Base-by-base conservation (phyloP, 2,329 filamentous ascomycete genomes). In the Cytospora mali region DNA sequence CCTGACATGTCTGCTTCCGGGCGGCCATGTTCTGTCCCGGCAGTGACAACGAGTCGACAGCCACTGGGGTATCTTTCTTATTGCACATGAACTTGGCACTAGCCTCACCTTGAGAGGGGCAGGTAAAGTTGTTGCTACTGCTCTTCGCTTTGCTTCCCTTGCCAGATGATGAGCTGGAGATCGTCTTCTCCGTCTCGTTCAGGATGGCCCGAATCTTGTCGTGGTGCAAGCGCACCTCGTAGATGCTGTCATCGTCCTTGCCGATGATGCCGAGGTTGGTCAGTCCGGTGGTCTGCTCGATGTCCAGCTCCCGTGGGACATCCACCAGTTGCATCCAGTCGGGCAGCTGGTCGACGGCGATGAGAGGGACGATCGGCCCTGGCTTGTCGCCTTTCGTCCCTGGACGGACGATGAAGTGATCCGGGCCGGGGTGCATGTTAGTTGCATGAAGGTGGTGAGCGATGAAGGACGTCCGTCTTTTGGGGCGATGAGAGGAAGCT, bases 281-380 rank as follows among this genome's bases (percentile, higher is more conserved):
- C 69, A 82, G 75, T 9, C 74, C 74, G 6, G 64, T 66, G 2
- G 75, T 76, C 60, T 82, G 73, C 39, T 76, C 73, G 6, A 72
- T 65, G 3, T 66, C 67, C 14, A 83, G 71, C 57, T 75, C 67
- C 6, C 80, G 78, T 3, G 81, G 80, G 3, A 81, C 72, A 27
- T 77, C 79, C 35, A 74, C 62, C 13, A 82, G 69, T 6, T 78
- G 71, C 4, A 84, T 65, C 74, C 79, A 79, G 1, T 72, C 69
- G 0, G 82, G 82, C 0, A 86, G 76, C 64, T 84, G 75, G 68
- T 85, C 83, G 14, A 79, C 70, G 0, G 83, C 76, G n/a, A 86
- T 75, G n/a, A 86, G 76, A 7, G 83, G 84, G 1, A 85, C 81
- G 4, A 81, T 75, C 70, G 5, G 70, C 68, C 2, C 69, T 66